A percentile compares a stretch with the other conserved stretches of the same genome.
Conservation (phyloP, 2,329 filamentous ascomycete species). For the Penicillium rolfsii region DNA sequence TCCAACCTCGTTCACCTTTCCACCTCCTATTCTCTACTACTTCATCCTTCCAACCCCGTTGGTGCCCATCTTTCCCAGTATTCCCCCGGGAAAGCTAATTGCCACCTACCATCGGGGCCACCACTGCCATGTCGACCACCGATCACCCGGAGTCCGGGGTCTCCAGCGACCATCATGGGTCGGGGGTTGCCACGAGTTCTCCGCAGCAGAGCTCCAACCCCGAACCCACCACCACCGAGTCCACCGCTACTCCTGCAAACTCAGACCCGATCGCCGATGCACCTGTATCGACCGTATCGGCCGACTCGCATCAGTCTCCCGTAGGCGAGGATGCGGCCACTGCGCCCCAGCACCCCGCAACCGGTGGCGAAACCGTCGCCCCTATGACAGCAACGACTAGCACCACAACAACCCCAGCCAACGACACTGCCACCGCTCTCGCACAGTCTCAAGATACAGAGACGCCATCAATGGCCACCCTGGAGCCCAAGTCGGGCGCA, state of each 20-base stretch:
- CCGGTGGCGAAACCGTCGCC: conserved; percentile 28
- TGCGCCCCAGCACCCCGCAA: conserved; percentile 27
- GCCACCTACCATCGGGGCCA: conserved; percentile 19
- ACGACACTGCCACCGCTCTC: conserved; percentile 17
- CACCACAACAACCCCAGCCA: conserved; percentile 19
- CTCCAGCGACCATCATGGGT: conserved; percentile 24
- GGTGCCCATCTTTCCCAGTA: conserved; percentile 7
- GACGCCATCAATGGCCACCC: conserved; percentile 25
- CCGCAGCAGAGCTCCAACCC: conserved; percentile 24
- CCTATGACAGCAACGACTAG: conserved; percentile 24
- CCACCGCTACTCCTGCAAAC: conserved; percentile 14
- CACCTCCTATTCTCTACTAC: conserved; percentile 1
- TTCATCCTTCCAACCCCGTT: conserved; percentile 5
- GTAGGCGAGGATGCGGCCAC: conserved; percentile 18
- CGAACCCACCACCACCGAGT: conserved; percentile 20
- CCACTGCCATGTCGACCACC: conserved; percentile 28
- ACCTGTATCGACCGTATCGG: conserved; percentile 15
- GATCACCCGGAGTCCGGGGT: conserved; percentile 28
- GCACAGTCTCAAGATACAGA: conserved; percentile 19
- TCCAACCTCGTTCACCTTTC: neutral
- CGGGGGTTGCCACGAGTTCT: conserved; percentile 22
- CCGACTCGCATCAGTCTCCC: conserved; percentile 18
- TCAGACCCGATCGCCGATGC: conserved; percentile 19
- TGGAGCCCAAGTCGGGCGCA: conserved; percentile 30
- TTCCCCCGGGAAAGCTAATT: conserved; percentile 20